Conservation (phyloP, 768 basidiomycete genomes). For the Amanita inopinata region DNA sequence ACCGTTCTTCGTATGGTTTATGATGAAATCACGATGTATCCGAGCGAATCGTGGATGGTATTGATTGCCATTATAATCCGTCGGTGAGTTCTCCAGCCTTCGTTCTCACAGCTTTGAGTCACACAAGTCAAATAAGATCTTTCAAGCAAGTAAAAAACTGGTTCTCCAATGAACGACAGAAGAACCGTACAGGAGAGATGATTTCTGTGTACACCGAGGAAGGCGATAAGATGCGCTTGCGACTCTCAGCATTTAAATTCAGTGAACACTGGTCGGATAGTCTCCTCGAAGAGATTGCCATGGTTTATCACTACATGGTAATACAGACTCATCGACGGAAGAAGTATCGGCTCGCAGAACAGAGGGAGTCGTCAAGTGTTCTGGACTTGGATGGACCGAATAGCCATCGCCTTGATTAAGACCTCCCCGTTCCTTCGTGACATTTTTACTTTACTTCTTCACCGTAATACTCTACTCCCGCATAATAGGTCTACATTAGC, state of each 20-base stretch:
- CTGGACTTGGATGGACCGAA: constrained; percentile 7
- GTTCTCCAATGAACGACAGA: constrained; percentile 58
- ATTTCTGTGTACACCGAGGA: constrained; percentile 27
- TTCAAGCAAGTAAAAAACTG: constrained; percentile 58
- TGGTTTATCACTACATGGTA: constrained; percentile 43
- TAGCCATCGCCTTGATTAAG: constrained; percentile 7
- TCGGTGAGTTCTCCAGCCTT: constrained; percentile 26
- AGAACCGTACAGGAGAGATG: constrained; percentile 30
- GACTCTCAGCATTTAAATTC: constrained; percentile 34
- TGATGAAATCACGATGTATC: constrained; percentile 58
- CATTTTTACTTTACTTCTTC: constrained; percentile 1
- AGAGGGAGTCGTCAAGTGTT: constrained; percentile 2
- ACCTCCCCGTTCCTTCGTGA: constrained; percentile 2
- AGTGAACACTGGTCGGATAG: constrained; percentile 52
- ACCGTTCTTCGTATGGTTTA: constrained; percentile 54
- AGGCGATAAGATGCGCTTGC: constrained; percentile 37
- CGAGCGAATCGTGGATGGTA: constrained; percentile 51
- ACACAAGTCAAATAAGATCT: constrained; percentile 25
- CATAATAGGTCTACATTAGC: constrained; percentile 9
- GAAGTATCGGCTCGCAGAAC: constrained; percentile 3
- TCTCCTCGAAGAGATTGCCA: constrained; percentile 52
- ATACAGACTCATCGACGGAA: constrained; percentile 20
- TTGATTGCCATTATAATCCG: constrained; percentile 47
- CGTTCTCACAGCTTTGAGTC: constrained; percentile 4
- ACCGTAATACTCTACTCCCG: constrained; percentile 1